Base-by-base conservation (phyloP, 371 early-diverging fungal species). In the Mortierella polycephala region DNA sequence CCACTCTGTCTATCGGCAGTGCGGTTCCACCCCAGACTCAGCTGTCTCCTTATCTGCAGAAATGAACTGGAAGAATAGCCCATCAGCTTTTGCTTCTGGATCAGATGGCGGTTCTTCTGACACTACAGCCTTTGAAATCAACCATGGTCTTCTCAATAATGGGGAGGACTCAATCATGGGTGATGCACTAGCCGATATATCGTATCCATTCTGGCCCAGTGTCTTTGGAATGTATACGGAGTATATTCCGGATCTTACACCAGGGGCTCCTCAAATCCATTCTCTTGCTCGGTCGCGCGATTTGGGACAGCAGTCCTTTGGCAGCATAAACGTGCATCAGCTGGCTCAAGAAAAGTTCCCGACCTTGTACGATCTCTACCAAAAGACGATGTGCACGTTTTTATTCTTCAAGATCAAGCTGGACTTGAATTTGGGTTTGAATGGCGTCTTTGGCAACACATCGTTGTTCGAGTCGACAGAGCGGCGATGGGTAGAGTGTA, bases 381-480 rank as follows among this genome's bases (percentile, higher is more conserved):
- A 71, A 61, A 67, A 71, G 58, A 64, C 72, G 11, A 64, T 71
- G 71, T 77, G 72, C 51, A 63, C 77, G 9, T 71, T 77, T 55
- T 47, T 77, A 50, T 71, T 64, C 44, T 67, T 71, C 58, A 77
- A 67, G 61, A 60, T 77, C 65, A 71, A 67, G 58, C 39, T 77
- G 42, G 67, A 77, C 46, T 55, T 77, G 53, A 67, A 77, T 55
- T 23, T 77, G 30, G 52, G 53, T 9, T 21, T 77, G 54, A 66
- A 66, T 47, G 77, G 77, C 0, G 67, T 71, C 50, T 77, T 77
- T 67, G 67, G 68, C 21, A 77, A 74, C 69, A 80, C 70, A 14
- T 85, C 83, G n/a, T 81, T 89, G 46, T 88, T 88, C 67, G 88
- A 91, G 51, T 84, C 89, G 12, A 72, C 70, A 7, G 85, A 86